Percentiles rank a stretch among this genome's conserved stretches.
Conservation (phyloP, 208 protist genomes). For the Acanthamoeba lenticulata region DNA sequence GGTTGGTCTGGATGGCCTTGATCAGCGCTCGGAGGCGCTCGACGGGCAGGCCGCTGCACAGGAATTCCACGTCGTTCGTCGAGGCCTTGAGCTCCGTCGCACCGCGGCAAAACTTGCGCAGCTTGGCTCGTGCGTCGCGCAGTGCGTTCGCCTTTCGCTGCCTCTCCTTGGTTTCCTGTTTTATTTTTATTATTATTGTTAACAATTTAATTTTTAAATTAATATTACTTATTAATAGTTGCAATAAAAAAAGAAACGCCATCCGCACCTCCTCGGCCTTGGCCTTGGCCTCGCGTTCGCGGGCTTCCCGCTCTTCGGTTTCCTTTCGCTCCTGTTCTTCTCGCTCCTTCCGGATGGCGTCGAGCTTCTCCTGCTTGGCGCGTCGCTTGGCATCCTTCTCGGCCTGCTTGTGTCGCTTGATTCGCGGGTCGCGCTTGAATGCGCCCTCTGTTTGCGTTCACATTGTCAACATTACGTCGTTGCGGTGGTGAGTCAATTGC, state of each 20-base stretch:
- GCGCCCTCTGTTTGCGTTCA: conserved; percentile 85
- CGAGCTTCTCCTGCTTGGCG: conserved; percentile 53
- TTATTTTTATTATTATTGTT: conserved; percentile 68
- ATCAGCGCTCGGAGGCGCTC: conserved; percentile 3
- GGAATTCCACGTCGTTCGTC: not conserved
- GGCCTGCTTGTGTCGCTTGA: conserved; percentile 89
- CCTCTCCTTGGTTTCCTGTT: conserved; percentile 61
- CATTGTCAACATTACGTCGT: not conserved
- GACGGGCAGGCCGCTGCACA: conserved; percentile 13
- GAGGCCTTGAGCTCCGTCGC: not conserved
- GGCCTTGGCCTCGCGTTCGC: conserved; percentile 25
- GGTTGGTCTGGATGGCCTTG: not conserved
- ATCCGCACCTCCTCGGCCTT: conserved; percentile 75
- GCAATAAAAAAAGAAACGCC: not conserved
- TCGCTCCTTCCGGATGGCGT: conserved; percentile 77
- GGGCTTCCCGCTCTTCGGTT: conserved; percentile 84
- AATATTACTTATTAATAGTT: not conserved
- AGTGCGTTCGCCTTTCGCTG: conserved; percentile 68
- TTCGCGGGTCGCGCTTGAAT: conserved; percentile 92
- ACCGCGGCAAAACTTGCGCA: not conserved
- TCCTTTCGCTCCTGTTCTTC: conserved; percentile 88
- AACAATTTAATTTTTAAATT: not conserved
- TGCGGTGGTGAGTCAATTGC: too few relatives aligned
- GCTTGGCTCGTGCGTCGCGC: conserved; percentile 57
- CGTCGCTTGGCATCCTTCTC: conserved; percentile 81